Evolutionary conservation across 192 early-diverging fungal species (phyloP), one percentile per base, ranked within the genome.

Genomic region (Thamnidium elegans): DNA sequence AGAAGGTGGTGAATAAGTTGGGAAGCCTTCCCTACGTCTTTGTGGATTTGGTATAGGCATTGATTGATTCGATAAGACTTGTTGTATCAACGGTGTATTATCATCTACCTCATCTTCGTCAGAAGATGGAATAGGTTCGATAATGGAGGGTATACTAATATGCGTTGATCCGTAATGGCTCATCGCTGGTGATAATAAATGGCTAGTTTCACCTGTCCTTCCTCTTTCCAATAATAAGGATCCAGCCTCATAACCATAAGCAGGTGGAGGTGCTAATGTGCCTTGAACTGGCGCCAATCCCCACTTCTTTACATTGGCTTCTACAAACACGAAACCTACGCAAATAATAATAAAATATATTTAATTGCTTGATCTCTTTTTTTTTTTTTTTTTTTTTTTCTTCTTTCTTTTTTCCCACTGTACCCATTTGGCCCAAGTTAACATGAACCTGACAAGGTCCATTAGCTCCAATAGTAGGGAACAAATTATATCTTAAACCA

Each of bases 231-330:
- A 45, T 59, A 59, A 59, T 45, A 59, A 43, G 43, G 42, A 45
- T 45, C 43, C 58, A 45, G 42, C 43, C 43, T 89, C 83, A 39
- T 79, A 80, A 8, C 89, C 89, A 69, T 91, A 91, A 7, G 87
- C 79, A 30, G 89, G 89, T 32, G 89, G 89, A 34, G 89, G 89
- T 39, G 76, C 76, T 34, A 84, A 65, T 1, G 87, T 78, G 53
- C 89, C 89, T 67, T 85, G 81, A 7, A 85, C 71, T 5, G 89
- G 87, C 1, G 87, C 89, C n/a, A 91, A 69, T 0, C 89, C 89
- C 89, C 89, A 91, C 51, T 87, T 86, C 76, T 91, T 91, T 32
- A 91, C 89, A 63, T 91, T 91, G 45, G 89, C 89, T 62, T 91
- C 89, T 10, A 91, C 83, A 79, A 89, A 91, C 9, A 91, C 88